Conservation (phyloP, 2,329 filamentous ascomycete species). For the Cercospora citrullina region DNA sequence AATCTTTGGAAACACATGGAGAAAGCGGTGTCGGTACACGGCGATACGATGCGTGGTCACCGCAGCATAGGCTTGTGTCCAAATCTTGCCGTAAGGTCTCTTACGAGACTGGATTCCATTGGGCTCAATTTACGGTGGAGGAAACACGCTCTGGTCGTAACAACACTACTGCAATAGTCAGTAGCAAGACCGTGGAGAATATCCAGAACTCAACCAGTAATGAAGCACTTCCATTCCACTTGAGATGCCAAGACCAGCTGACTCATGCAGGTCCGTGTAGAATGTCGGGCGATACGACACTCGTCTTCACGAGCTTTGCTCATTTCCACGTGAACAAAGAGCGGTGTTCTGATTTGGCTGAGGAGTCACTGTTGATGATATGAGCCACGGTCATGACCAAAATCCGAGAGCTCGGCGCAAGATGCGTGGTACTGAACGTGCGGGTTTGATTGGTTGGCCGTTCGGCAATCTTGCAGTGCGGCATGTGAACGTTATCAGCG, state of each 20-base stretch:
- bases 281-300: neutral
- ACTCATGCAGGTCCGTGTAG: neutral
- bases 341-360: neutral
- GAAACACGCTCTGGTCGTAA: neutral
- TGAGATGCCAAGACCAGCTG: neutral
- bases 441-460: slow-evolving; percentile 4
- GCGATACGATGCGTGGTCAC: neutral
- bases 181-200: neutral
- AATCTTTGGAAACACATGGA: neutral
- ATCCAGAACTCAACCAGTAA: neutral
- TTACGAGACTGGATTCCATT: neutral
- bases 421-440: neutral
- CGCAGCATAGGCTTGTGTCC: neutral
- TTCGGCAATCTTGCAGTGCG: slow-evolving; percentile 5
- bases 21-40: neutral
- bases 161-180: neutral
- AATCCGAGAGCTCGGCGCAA: neutral
- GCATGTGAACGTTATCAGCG: slow-evolving; percentile 14
- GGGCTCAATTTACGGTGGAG: neutral
- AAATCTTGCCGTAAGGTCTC: neutral
- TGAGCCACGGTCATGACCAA: neutral
- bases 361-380: neutral
- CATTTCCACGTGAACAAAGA: neutral
- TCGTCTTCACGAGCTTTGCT: neutral
- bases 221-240: neutral